Evolutionary conservation across 2,329 filamentous ascomycete genomes (phyloP), one percentile per base, ranked within the genome.

Genomic region (Colletotrichum filicis): DNA sequence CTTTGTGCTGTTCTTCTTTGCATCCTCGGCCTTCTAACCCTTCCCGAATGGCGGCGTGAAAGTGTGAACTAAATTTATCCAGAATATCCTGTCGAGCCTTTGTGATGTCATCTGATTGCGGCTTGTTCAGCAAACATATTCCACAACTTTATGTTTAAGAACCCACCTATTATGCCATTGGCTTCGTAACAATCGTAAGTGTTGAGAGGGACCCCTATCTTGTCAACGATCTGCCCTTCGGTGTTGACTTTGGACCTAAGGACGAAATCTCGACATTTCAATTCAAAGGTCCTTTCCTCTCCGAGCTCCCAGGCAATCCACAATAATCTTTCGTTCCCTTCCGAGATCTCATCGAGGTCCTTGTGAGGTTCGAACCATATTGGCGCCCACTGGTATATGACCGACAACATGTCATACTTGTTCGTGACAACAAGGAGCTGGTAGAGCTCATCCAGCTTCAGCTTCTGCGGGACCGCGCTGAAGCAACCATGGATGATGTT

Each of bases 221-320:
- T 12, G 2, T n/a, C 24, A 5, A 72, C 8, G 1, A 64, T 53
- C 1, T 63, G 30, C 1, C 58, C 58, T 5, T 46, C 14, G 1
- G 26, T 2, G 1, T 55, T 12, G 9, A 59, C 14, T 2, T 9
- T 19, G 1, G 69, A 72, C 1, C 22, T 14, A 3, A 63, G 7
- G 6, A 72, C 0, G 1, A 72, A 3, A 1, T 24, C 7, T 4
- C 5, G 12, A 4, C 19, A 22, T 1, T 4, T 9, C 0, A 0
- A 0, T 24, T 2, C 12, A 11, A 63, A 68, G 0, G 30, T 26
- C 0, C 2, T 7, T 26, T 59, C 28, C 16, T 68, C 37, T 0
- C 69, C 69, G 14, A 72, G 58, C 16, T 59, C 65, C 58, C 65
- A 72, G 0, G 69, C 42, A 4, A 72, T 64, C 35, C 65, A 64